Base-by-base conservation (phyloP, 139 green algal genomes). In the Marvania coccoides region DNA sequence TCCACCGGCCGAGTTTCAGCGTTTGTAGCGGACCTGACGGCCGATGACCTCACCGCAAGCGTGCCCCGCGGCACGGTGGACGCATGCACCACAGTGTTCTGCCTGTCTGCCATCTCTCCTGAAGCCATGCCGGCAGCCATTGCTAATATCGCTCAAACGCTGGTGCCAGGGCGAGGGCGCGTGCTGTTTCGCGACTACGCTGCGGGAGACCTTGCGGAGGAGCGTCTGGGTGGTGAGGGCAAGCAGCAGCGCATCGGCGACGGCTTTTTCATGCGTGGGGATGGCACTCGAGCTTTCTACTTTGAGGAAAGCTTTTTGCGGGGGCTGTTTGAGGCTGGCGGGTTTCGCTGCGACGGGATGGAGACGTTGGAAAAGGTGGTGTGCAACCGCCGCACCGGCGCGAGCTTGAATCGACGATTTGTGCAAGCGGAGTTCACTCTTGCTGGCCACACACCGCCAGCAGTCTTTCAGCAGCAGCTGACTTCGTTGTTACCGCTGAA, bases 61-160 rank as follows among this genome's bases (percentile, higher is more conserved):
- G 71, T 87, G 35, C 63, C 65, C 0, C 8, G 15, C 3, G 69
- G 26, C 35, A 47, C 7, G 5, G 60, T 89, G 1, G 87, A 94
- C 45, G 76, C 82, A 34, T 67, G 58, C 58, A 78, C 67, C 28
- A 75, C 88, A 71, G 66, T 98, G 1, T 98, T 98, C 76, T 88
- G 97, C 30, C 77, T 98, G 45, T 96, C 87, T 0, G 93, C 93
- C 0, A 87, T 98, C 5, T 69, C 81, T 8, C 90, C 87, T 0
- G 71, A 81, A 14, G 78, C 72, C 6, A 90, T 95, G 85, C 61
- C 45, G 31, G 8, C 55, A 54, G 65, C 65, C 28, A n/a, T 73
- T 24, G 29, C 19, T 35, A 73, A 61, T 13, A 51, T 73, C 24
- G 47, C 33, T 7, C 6, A n/a, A 7, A 28, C n/a, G 23, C 12